These are phyloP conservation scores for Coelastrella sp. DNA, from an alignment of 139 green algal genomes.

Conservation along the genomic window DNA sequence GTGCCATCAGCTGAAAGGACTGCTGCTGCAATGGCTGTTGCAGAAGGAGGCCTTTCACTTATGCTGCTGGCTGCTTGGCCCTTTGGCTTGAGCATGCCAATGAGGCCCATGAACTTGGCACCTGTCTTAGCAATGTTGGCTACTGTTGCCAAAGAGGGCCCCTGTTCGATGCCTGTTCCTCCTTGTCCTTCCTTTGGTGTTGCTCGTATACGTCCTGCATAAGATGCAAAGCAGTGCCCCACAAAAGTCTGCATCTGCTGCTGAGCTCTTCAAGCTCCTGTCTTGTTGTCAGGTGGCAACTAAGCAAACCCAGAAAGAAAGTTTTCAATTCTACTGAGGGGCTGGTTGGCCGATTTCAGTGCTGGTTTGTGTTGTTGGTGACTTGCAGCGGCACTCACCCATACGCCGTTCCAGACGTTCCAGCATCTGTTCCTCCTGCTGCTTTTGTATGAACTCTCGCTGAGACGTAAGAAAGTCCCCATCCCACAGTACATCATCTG, in stretches of 20 bases:
- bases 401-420: constrained; percentile 58
- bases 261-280: too few species aligned
- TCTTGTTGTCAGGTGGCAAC: too few species aligned
- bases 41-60: not conserved
- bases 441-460: constrained; percentile 52
- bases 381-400: constrained; percentile 20
- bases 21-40: not conserved
- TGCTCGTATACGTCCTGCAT: constrained; percentile 28
- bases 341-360: not conserved
- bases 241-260: too few species aligned
- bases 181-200: constrained; percentile 1
- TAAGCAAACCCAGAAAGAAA: too few species aligned
- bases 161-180: not conserved
- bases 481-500: constrained; percentile 43
- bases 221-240: not conserved
- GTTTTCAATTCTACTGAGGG: not conserved
- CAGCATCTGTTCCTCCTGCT: constrained; percentile 58
- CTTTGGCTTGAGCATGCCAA: not conserved
- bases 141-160: not conserved
- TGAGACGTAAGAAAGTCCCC: constrained; percentile 43
- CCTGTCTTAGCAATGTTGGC: not conserved
- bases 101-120: not conserved
- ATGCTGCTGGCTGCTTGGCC: not conserved
- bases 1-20: not conserved
- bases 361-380: not conserved